Conservation (phyloP, 2,329 filamentous ascomycete species). For the Westerdykella ornata region DNA sequence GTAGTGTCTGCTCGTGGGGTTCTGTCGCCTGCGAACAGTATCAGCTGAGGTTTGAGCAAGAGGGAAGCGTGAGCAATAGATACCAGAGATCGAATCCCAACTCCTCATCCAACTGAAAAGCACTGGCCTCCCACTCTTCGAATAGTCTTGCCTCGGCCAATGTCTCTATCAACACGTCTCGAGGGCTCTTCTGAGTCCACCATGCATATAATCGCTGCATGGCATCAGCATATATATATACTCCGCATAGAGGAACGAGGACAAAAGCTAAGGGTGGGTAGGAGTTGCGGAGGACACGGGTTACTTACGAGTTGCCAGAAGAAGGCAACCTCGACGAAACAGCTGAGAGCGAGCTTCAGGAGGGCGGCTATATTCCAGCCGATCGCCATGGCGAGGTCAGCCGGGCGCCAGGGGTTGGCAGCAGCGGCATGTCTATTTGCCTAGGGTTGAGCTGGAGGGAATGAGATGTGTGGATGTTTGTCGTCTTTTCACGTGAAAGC, state of each 20-base stretch:
- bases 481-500: slow-evolving; percentile 10
- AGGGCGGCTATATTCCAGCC: slow-evolving; percentile 12
- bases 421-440: slow-evolving; percentile 23
- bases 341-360: slow-evolving; percentile 26
- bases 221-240: slow-evolving; percentile 9
- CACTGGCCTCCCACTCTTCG: slow-evolving; percentile 83
- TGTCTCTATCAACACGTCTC: slow-evolving; percentile 58
- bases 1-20: slow-evolving; percentile 72
- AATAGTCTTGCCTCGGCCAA: slow-evolving; percentile 63
- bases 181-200: slow-evolving; percentile 59
- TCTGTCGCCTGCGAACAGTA: slow-evolving; percentile 60
- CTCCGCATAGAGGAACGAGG: neutral
- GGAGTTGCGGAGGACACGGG: neutral
- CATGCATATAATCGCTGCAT: slow-evolving; percentile 60
- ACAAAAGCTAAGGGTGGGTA: neutral
- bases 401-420: slow-evolving; percentile 12
- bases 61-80: slow-evolving; percentile 7
- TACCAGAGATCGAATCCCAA: slow-evolving; percentile 77
- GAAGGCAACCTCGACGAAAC: slow-evolving; percentile 34
- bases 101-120: slow-evolving; percentile 72
- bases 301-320: slow-evolving; percentile 37
- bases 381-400: slow-evolving; percentile 16
- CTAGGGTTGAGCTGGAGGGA: neutral
- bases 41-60: slow-evolving; percentile 3
- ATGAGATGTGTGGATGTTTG: neutral